These are phyloP conservation scores for Capillidium heterosporum DNA, from an alignment of 371 early-diverging fungal genomes.

Conservation along the genomic window DNA sequence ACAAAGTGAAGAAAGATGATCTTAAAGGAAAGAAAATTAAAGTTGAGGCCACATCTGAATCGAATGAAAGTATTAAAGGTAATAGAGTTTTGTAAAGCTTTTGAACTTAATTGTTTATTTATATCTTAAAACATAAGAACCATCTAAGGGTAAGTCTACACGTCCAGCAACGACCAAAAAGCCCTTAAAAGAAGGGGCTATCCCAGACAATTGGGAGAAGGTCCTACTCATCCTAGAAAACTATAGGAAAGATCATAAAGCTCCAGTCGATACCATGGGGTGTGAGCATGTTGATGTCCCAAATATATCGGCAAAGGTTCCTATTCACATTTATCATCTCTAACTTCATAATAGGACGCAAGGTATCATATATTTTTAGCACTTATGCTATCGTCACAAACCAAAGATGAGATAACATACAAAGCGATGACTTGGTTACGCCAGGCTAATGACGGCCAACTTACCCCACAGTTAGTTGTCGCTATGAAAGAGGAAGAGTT, in stretches of 20 bases:
- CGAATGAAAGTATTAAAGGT: no score
- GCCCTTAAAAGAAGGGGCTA: neutral
- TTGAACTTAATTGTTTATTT: no score
- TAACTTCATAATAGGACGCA: constrained; percentile 18
- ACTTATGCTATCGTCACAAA: constrained; percentile 89
- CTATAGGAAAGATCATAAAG: constrained; percentile 34
- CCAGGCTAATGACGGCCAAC: constrained; percentile 27
- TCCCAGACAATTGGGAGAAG: constrained; percentile 42
- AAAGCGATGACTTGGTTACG: constrained; percentile 50
- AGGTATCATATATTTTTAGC: constrained; percentile 83
- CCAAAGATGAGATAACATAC: constrained; percentile 84
- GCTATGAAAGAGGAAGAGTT: constrained; percentile 33
- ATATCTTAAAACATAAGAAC: no score
- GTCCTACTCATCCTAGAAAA: constrained; percentile 38
- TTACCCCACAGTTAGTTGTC: constrained; percentile 33
- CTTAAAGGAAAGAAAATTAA: neutral
- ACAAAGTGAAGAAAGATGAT: neutral
- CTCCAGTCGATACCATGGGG: constrained; percentile 94
- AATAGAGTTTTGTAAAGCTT: no score
- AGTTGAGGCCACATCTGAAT: no score
- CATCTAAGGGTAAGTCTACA: no score
- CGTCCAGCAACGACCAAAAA: no score
- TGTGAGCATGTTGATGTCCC: constrained; percentile 59
- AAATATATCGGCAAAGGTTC: constrained; percentile 19
- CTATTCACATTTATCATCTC: neutral